Conservation (phyloP, 2,329 filamentous ascomycete species). For the Mycosphaerella sp. region DNA sequence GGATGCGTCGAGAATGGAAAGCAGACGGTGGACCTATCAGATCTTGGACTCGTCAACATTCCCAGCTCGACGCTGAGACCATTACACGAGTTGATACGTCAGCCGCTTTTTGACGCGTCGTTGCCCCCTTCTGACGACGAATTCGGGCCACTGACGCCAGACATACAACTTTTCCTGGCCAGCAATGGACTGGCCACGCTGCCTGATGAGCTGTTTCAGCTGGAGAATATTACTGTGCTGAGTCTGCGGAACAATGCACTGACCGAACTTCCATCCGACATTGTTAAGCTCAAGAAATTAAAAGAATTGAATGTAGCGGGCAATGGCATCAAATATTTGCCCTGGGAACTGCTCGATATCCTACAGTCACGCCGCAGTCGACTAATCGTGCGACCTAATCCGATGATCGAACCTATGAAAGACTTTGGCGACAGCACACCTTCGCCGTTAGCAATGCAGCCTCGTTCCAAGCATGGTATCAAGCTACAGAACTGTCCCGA, state of each 20-base stretch:
- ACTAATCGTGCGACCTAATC: slow-evolving; percentile 58
- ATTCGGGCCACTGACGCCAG: slow-evolving; percentile 54
- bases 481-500: slow-evolving; percentile 16
- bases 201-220: slow-evolving; percentile 56
- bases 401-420: slow-evolving; percentile 40
- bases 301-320: slow-evolving; percentile 60
- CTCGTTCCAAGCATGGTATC: slow-evolving; percentile 1
- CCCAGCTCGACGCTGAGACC: slow-evolving; percentile 54
- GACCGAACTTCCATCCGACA: slow-evolving; percentile 53
- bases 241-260: slow-evolving; percentile 61
- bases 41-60: slow-evolving; percentile 47
- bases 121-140: slow-evolving; percentile 47
- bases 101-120: slow-evolving; percentile 25
- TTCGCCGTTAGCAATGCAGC: not conserved
- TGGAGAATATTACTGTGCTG: slow-evolving; percentile 58
- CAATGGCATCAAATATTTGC: slow-evolving; percentile 56
- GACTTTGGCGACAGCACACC: slow-evolving; percentile 12
- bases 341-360: slow-evolving; percentile 57
- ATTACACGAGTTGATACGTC: slow-evolving; percentile 40
- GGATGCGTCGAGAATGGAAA: slow-evolving; percentile 48
- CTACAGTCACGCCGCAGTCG: slow-evolving; percentile 44
- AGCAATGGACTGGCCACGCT: slow-evolving; percentile 53
- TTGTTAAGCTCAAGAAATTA: slow-evolving; percentile 54
- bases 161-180: slow-evolving; percentile 56
- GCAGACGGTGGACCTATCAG: slow-evolving; percentile 57